These are phyloP conservation scores for Osmozyma mogii DNA, from an alignment of 805 yeast genomes.

Conservation along the genomic window DNA sequence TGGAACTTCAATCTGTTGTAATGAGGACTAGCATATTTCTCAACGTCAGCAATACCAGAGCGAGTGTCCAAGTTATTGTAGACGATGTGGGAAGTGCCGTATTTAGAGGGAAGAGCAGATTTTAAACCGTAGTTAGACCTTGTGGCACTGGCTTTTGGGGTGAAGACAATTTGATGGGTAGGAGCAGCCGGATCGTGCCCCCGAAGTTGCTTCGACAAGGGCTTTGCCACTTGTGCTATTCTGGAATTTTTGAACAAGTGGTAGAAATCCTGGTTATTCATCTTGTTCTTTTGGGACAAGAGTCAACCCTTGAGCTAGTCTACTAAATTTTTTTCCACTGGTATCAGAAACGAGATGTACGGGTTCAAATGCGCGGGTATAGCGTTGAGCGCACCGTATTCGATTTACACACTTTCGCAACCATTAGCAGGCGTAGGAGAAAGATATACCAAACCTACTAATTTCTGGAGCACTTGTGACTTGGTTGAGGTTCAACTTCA, in stretches of 20 bases:
- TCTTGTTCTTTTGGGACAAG: constrained; percentile 40
- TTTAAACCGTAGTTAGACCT: constrained; percentile 76
- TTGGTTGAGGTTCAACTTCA: constrained; percentile 37
- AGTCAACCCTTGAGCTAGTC: constrained; percentile 54
- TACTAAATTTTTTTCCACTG: constrained; percentile 38
- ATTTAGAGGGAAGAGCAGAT: constrained; percentile 55
- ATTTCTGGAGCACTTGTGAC: constrained; percentile 38
- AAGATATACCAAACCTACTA: constrained; percentile 47
- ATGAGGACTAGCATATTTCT: constrained; percentile 49
- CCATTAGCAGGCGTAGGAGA: constrained; percentile 56
- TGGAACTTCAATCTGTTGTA: constrained; percentile 60
- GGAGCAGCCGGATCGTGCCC: constrained; percentile 34
- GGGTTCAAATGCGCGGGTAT: too few relatives aligned
- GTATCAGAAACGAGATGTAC: constrained; percentile 27
- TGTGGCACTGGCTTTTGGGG: constrained; percentile 54
- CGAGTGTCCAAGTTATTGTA: constrained; percentile 60
- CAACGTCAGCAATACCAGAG: constrained; percentile 65
- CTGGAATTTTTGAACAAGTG: constrained; percentile 31
- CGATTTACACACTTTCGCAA: too few relatives aligned
- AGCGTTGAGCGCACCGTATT: too few relatives aligned
- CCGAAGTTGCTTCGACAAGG: constrained; percentile 26
- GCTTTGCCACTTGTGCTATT: constrained; percentile 39
- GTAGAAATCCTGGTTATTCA: constrained; percentile 12
- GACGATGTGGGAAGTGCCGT: constrained; percentile 52
- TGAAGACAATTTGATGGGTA: constrained; percentile 65